phyloP scores from a whole-genome alignment of 2,329 filamentous ascomycete genomes.

The Exophiala mesophila region DNA sequence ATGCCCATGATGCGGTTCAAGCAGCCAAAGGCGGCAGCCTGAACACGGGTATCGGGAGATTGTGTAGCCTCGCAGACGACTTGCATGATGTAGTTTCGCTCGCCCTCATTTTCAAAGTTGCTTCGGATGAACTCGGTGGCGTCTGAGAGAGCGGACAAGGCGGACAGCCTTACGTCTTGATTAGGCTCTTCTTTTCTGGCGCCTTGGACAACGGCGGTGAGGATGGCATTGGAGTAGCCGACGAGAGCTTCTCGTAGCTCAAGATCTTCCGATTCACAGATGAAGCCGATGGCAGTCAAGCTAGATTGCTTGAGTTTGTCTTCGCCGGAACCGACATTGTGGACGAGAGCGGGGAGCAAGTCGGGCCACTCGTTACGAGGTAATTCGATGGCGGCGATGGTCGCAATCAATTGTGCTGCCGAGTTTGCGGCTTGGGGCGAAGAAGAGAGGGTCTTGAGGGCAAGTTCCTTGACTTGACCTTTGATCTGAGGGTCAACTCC shows the following conservation, averaged over 20 bases:
- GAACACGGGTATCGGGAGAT: slow-evolving; percentile 82
- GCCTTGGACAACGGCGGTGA: slow-evolving; percentile 95
- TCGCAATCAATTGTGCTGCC: slow-evolving; percentile 89
- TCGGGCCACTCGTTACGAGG: slow-evolving; percentile 91
- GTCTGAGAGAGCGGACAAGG: slow-evolving; percentile 89
- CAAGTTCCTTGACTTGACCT: slow-evolving; percentile 78
- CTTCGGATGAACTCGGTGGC: slow-evolving; percentile 95
- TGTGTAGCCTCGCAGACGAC: slow-evolving; percentile 98
- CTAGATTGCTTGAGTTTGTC: slow-evolving; percentile 92
- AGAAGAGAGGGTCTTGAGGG: slow-evolving; percentile 81
- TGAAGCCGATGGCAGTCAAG: slow-evolving; percentile 93
- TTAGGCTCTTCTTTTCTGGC: slow-evolving; percentile 95
- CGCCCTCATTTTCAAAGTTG: slow-evolving; percentile 98
- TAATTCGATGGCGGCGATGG: slow-evolving; percentile 90
- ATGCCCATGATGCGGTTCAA: slow-evolving; percentile 97
- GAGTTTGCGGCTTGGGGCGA: slow-evolving; percentile 81
- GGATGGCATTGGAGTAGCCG: slow-evolving; percentile 90
- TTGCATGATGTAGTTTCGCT: slow-evolving; percentile 99
- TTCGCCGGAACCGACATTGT: slow-evolving; percentile 82
- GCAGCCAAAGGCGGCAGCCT: slow-evolving; percentile 94
- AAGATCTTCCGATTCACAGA: slow-evolving; percentile 89
- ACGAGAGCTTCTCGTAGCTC: slow-evolving; percentile 77
- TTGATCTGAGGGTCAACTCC: slow-evolving; percentile 78
- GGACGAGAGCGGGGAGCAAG: slow-evolving; percentile 80
- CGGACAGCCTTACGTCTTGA: slow-evolving; percentile 81